A percentile compares a stretch with the other conserved stretches of the same genome.
These are phyloP conservation scores for Metschnikowia amazonensis DNA, from an alignment of 805 yeast genomes.

Conservation along the genomic window DNA sequence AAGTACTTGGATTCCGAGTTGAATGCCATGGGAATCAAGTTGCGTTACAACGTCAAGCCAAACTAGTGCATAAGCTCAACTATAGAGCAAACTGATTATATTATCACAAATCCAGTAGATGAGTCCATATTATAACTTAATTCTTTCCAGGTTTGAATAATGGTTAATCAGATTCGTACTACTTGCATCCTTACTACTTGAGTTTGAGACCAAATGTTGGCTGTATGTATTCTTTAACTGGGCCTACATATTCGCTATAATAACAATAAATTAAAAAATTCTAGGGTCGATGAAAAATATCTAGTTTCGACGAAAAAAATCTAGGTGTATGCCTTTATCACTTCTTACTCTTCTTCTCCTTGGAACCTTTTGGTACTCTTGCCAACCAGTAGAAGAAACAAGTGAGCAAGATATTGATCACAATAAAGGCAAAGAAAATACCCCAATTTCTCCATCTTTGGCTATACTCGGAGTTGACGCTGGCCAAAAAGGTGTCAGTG, in stretches of 20 bases:
- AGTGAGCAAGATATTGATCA: constrained; percentile 31
- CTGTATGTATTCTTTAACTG: background rate
- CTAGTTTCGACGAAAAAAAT: too few relatives aligned
- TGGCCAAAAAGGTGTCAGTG: constrained; percentile 58
- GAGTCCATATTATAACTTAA: too few relatives aligned
- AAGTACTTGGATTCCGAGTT: constrained; percentile 92
- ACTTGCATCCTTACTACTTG: too few relatives aligned
- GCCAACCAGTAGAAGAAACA: constrained; percentile 52
- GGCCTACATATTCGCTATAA: background rate
- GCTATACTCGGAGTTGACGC: constrained; percentile 39
- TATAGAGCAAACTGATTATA: background rate
- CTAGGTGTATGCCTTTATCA: too few relatives aligned
- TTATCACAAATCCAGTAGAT: background rate
- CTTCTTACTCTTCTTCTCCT: constrained; percentile 27
- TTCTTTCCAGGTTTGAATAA: too few relatives aligned
- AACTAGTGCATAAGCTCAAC: constrained; percentile 12
- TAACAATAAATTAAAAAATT: background rate
- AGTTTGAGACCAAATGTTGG: too few relatives aligned
- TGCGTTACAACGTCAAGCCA: constrained; percentile 84
- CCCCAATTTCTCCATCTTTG: constrained; percentile 69
- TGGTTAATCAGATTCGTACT: too few relatives aligned
- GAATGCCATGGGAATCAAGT: constrained; percentile 95
- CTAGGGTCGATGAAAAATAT: too few relatives aligned
- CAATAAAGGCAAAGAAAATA: constrained; percentile 48
- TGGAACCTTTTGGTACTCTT: constrained; percentile 67